Conservation (phyloP, 192 early-diverging fungal species). For the Coemansia sp. region DNA sequence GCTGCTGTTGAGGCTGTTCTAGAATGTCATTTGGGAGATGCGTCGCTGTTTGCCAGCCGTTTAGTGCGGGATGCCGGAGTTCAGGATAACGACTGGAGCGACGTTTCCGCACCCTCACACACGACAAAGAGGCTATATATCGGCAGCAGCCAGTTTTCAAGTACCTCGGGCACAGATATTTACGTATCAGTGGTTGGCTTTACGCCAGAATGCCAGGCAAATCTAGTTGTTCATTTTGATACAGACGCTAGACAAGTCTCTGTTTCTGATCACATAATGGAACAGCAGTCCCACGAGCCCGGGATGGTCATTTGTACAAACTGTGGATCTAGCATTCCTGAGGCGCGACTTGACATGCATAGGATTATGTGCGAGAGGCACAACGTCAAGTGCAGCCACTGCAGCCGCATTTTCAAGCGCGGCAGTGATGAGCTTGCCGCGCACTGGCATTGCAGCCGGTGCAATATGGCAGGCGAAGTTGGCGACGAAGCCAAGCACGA, state of each 20-base stretch:
- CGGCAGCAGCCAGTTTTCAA: background rate
- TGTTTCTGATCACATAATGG: conserved; percentile 14
- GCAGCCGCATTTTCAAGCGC: conserved; percentile 67
- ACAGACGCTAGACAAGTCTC: conserved; percentile 15
- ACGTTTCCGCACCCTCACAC: conserved; percentile 36
- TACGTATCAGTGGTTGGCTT: conserved; percentile 21
- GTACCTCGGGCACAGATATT: conserved; percentile 15
- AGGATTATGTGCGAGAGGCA: conserved; percentile 77
- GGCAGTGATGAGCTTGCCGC: conserved; percentile 54
- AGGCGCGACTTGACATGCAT: conserved; percentile 64
- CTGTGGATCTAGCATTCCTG: conserved; percentile 67
- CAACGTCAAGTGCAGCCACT: conserved; percentile 65
- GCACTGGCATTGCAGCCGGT: conserved; percentile 86
- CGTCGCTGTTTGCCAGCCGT: conserved; percentile 39
- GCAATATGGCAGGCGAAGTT: conserved; percentile 54
- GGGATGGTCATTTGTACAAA: conserved; percentile 55
- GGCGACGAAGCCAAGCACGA: conserved; percentile 66
- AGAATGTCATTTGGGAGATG: conserved; percentile 24
- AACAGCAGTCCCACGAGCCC: background rate
- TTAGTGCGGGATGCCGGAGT: conserved; percentile 13
- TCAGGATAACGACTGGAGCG: conserved; percentile 30
- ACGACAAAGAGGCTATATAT: conserved; percentile 25
- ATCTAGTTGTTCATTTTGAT: conserved; percentile 15
- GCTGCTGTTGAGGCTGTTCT: conserved; percentile 10
- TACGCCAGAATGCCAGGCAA: conserved; percentile 8